phyloP scores from a whole-genome alignment of 495 filamentous ascomycete genomes.

The Astrothelium subdiscretum region DNA sequence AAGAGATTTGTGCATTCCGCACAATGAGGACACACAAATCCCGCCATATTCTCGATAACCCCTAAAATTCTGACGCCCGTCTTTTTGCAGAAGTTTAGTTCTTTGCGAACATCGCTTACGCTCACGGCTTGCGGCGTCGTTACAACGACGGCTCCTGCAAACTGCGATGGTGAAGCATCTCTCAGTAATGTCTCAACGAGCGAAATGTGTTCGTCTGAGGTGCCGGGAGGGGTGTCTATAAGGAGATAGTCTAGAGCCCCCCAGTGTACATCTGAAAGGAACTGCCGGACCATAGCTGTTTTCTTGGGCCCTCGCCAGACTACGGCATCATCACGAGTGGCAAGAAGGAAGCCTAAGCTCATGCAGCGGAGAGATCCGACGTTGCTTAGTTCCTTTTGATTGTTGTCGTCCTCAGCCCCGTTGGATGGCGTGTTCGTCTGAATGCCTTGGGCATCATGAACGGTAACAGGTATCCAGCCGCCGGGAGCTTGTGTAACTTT shows the following conservation, averaged over 20 bases:
- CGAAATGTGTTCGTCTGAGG: slow-evolving; percentile 93
- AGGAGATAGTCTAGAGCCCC: slow-evolving; percentile 76
- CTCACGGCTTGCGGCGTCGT: slow-evolving; percentile 93
- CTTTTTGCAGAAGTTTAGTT: slow-evolving; percentile 90
- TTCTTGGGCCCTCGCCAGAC: slow-evolving; percentile 98
- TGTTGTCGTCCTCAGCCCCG: slow-evolving; percentile 11
- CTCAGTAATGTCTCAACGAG: slow-evolving; percentile 74
- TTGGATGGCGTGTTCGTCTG: slow-evolving; percentile 24
- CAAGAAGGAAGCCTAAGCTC: slow-evolving; percentile 85
- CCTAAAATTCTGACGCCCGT: slow-evolving; percentile 71
- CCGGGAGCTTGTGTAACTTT: slow-evolving; percentile 82
- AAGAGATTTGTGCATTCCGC: slow-evolving; percentile 89
- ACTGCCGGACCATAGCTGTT: slow-evolving; percentile 97
- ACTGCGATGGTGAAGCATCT: slow-evolving; percentile 35
- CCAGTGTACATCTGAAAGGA: slow-evolving; percentile 89
- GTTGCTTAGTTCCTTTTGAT: slow-evolving; percentile 9
- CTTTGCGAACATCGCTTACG: slow-evolving; percentile 87
- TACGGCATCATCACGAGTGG: slow-evolving; percentile 72
- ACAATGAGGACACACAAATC: slow-evolving; percentile 92
- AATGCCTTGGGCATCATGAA: slow-evolving; percentile 43
- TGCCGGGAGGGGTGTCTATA: slow-evolving; percentile 92
- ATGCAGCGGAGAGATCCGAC: slow-evolving; percentile 71
- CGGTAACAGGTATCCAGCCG: slow-evolving; percentile 80
- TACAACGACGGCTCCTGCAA: slow-evolving; percentile 78
- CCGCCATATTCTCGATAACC: slow-evolving; percentile 95